Base-by-base conservation (phyloP, 2,329 filamentous ascomycete genomes). In the Cladosporium sp. region DNA sequence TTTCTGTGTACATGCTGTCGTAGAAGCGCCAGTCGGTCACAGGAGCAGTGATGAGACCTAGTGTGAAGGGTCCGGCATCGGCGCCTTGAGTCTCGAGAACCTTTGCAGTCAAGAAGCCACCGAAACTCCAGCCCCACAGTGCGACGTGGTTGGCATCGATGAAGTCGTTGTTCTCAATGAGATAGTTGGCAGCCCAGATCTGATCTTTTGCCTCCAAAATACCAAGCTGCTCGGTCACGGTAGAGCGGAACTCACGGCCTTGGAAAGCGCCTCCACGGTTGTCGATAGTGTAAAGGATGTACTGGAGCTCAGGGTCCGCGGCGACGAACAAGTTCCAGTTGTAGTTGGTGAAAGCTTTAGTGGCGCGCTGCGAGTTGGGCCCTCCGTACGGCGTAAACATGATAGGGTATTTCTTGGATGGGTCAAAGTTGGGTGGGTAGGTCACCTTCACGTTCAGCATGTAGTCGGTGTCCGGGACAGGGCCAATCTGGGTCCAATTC, bases 11-110 rank as follows among this genome's bases (percentile, higher is more conserved):
- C 77, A 89, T 83, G 58, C 79, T 82, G 70, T 89, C 86, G 71
- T 89, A 89, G 74, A 89, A 84, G 1, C 85, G 80, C 84, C 85
- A 89, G 73, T 89, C 87, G 2, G 78, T 79, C 0, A 89, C 85
- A 0, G 86, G 86, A 0, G 86, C 86, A 0, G 84, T 85, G 64
- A 87, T 84, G 9, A 88, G 71, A 0, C 80, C 86, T 7, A 86
- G 79, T 0, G 83, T 81, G 70, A 89, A 88, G 15, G 81, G 80
- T 1, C 81, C 82, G 17, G 82, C 82, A 69, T 84, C 76, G 0
- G 78, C 75, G 34, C 54, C 54, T 40, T 56, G 54, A 6, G 54
- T 56, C 67, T 89, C 87, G 7, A 89, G 75, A 0, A 87, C 85
- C 74, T 89, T 89, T 54, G 84, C 75, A 0, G 84, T 79, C 1